These are phyloP conservation scores for Neolecta irregularis DNA, from an alignment of 1,139 yeast species.

Conservation along the genomic window DNA sequence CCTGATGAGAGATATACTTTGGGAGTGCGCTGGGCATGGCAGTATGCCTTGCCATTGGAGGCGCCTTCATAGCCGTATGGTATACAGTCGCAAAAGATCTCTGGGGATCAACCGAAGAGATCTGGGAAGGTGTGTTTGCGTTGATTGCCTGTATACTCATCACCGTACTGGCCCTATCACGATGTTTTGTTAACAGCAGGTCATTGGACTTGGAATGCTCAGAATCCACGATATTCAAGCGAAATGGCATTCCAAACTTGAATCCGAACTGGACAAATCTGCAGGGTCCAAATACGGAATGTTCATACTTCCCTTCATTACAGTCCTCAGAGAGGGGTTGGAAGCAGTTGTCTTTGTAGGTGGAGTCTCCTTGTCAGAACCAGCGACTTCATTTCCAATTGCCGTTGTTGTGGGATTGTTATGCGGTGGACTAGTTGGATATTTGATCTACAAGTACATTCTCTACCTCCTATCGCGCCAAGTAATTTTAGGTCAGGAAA, in stretches of 20 bases:
- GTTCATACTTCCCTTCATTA: constrained; percentile 62
- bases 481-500: too few species aligned
- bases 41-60: constrained; percentile 64
- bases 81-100: constrained; percentile 65
- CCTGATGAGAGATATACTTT: too few species aligned
- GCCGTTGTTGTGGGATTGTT: constrained; percentile 61
- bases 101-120: constrained; percentile 76
- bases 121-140: constrained; percentile 85
- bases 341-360: constrained; percentile 83
- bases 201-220: constrained; percentile 87
- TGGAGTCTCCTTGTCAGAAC: constrained; percentile 66
- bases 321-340: constrained; percentile 72
- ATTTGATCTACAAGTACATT: constrained; percentile 59
- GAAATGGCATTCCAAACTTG: constrained; percentile 83
- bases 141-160: constrained; percentile 71
- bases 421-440: constrained; percentile 55
- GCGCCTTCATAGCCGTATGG: constrained; percentile 72
- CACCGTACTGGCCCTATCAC: too few species aligned
- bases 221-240: constrained; percentile 80
- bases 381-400: constrained; percentile 65
- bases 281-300: constrained; percentile 60
- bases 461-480: too few species aligned
- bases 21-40: constrained; percentile 62
- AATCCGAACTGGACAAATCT: constrained; percentile 43
- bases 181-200: too few species aligned